A percentile compares a stretch with the other conserved stretches of the same genome.
These are phyloP conservation scores for Anthracocystis walkeri DNA, from an alignment of 1,284 basidiomycete genomes.

Conservation along the genomic window DNA sequence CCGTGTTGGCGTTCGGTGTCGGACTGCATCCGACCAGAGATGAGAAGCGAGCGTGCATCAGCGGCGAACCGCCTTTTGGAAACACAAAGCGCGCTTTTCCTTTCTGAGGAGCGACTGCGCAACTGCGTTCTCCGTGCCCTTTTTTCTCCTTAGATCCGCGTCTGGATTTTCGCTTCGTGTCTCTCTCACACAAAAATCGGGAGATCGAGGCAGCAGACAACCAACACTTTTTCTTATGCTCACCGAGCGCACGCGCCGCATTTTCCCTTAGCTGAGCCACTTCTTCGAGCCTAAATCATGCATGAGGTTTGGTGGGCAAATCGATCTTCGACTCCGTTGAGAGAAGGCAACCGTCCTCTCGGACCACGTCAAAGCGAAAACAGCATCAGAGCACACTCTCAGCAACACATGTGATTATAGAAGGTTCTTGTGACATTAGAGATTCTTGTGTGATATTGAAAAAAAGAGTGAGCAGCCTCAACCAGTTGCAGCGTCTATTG, in stretches of 20 bases:
- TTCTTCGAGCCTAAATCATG: conserved; percentile 1
- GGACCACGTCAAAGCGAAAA: background rate
- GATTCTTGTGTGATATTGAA: background rate
- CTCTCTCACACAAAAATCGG: background rate
- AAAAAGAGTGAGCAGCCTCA: too few species aligned
- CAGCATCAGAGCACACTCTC: background rate
- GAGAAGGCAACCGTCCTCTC: background rate
- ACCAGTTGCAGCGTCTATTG: too few species aligned
- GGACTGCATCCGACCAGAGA: too few species aligned
- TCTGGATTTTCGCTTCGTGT: conserved; percentile 1
- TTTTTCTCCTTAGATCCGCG: conserved; percentile 5
- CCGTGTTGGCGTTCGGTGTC: too few species aligned
- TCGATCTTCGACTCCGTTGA: background rate
- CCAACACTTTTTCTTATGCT: conserved; percentile 2
- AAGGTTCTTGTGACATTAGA: conserved; percentile 11
- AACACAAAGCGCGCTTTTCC: background rate
- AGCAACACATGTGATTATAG: too few species aligned
- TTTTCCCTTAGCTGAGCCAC: background rate
- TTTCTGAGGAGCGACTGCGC: background rate
- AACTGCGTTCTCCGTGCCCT: background rate
- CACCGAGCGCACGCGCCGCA: background rate
- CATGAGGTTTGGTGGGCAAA: background rate
- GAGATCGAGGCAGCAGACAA: background rate
- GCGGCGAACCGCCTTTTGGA: background rate
- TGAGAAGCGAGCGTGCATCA: background rate